Evolutionary conservation across 2,329 filamentous ascomycete species (phyloP).

Genomic region (Onygenales sp.): DNA sequence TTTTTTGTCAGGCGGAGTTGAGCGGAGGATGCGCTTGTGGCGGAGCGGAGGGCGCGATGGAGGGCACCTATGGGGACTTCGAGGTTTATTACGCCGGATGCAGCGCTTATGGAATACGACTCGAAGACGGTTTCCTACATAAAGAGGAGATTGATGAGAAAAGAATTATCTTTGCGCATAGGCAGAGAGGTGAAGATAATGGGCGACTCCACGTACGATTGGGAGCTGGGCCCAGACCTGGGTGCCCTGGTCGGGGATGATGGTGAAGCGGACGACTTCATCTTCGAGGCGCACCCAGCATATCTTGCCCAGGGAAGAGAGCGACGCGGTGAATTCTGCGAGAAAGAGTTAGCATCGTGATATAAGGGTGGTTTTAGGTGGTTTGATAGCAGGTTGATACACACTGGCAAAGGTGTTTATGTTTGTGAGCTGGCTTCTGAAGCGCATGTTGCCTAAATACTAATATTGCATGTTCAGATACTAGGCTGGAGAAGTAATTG

Average conservation of each 20-base stretch:
- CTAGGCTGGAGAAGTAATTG: not conserved
- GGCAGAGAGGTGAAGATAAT: no score
- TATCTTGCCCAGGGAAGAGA: conserved; percentile 64
- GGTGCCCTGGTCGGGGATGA: conserved; percentile 87
- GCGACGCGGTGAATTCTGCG: conserved; percentile 52
- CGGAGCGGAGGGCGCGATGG: conserved; percentile 84
- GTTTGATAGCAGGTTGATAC: conserved; percentile 14
- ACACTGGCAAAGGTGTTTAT: conserved; percentile 45
- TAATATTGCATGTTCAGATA: not conserved
- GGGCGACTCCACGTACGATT: conserved; percentile 20
- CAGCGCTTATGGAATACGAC: conserved; percentile 78
- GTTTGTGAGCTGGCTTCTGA: conserved; percentile 44
- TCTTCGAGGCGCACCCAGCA: conserved; percentile 86
- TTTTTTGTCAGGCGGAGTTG: conserved; percentile 89
- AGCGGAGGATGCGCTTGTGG: conserved; percentile 68
- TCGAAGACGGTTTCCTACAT: conserved; percentile 75
- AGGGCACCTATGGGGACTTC: conserved; percentile 84
- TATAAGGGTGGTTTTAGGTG: not conserved
- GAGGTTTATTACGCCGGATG: conserved; percentile 90
- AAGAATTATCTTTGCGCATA: no score
- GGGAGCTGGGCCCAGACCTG: conserved; percentile 84
- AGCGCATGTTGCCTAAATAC: conserved; percentile 33
- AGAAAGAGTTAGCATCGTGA: not conserved
- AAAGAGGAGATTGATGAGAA: conserved; percentile 8
- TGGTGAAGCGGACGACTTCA: conserved; percentile 82